Evolutionary conservation across 345 rosid genomes (phyloP), one percentile per base, ranked within the genome.

Genomic region (Linum usitatissimum): DNA sequence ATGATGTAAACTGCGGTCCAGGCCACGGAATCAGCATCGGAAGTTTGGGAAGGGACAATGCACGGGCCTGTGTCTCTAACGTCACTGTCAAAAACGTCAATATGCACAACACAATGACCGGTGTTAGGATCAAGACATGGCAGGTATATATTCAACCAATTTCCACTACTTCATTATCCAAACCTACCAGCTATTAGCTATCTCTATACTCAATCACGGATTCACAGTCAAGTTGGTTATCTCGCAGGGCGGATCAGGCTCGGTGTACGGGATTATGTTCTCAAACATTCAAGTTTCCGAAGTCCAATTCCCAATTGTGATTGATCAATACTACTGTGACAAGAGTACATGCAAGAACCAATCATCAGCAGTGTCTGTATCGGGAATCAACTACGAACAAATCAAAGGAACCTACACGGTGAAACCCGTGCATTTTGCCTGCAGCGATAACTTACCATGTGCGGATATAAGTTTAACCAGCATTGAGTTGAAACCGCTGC

Each of bases 21-120:
- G 98, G 96, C 66, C 98, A 91, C 68, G 95, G 96, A 38, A 85
- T 91, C 57, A 91, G 96, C 78, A 88, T 91, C n/a, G 98, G 96
- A 65, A 77, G 95, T 55, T 79, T 91, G 10, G 98, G 98, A 75
- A 85, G 67, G 68, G 89, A 73, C 39, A 66, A 76, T 63, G 69
- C 78, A 62, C 85, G 83, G 74, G 95, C 96, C 15, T 86, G 96
- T 66, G 98, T 91, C 64, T 88, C 92, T 21, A 86, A 86, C 60
- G 62, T 91, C 57, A 91, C 86, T 17, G 87, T 88, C 64, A 86
- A 86, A 48, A 87, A 88, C 67, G 84, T 79, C 63, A 65, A 64
- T 0, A 71, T 91, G 73, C 81, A 79, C 28, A 68, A 69, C 67
- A 88, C 96, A 28, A 30, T 75, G 39, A 82, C 82, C 17, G 95